These are phyloP conservation scores for Rhododendron vialii DNA, from an alignment of 148 eudicot genomes.

Conservation along the genomic window DNA sequence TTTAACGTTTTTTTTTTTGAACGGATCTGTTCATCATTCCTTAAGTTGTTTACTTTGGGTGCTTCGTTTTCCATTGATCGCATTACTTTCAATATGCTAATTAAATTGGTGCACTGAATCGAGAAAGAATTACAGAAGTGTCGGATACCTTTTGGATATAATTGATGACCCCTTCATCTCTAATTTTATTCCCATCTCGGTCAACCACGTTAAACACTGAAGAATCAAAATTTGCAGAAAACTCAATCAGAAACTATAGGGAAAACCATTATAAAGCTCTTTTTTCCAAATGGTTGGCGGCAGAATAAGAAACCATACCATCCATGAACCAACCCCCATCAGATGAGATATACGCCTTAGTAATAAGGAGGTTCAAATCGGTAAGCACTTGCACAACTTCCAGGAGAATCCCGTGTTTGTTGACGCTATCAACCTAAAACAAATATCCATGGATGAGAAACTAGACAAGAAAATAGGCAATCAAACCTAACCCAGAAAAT, in stretches of 20 bases:
- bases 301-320: conserved; percentile 36
- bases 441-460: conserved; percentile 1
- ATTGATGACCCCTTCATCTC: conserved; percentile 50
- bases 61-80: no score
- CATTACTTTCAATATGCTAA: background rate
- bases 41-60: no score
- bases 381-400: conserved; percentile 91
- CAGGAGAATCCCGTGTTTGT: conserved; percentile 83
- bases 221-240: conserved; percentile 9
- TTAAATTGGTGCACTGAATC: background rate
- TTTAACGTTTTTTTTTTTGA: no score
- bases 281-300: background rate
- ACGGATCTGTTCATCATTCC: no score
- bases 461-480: conserved; percentile 2
- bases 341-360: conserved; percentile 83
- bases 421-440: conserved; percentile 88
- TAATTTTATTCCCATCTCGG: conserved; percentile 62
- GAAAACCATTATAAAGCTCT: background rate
- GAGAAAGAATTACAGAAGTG: background rate
- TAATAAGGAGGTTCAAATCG: conserved; percentile 70
- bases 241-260: conserved; percentile 12
- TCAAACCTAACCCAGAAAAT: background rate
- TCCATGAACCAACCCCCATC: conserved; percentile 99
- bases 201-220: conserved; percentile 78
- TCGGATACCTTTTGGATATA: conserved; percentile 49